Evolutionary conservation across 495 filamentous ascomycete genomes (phyloP).

Genomic region (Podospora fimiseda): DNA sequence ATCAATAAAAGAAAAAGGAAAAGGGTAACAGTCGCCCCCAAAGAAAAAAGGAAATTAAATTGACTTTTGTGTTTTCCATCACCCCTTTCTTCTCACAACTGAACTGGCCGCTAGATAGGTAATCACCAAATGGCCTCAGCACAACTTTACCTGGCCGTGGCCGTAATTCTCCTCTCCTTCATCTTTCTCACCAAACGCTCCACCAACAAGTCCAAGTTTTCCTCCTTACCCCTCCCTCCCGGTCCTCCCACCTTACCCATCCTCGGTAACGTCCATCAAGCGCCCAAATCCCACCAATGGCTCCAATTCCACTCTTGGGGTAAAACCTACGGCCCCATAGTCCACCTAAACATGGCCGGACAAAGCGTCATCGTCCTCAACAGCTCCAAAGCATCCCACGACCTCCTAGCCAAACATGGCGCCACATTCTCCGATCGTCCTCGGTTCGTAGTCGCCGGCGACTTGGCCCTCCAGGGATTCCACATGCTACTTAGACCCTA

Average conservation of each 20-base stretch:
- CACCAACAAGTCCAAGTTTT: neutral
- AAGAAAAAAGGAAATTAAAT: no score
- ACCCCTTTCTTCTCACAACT: no score
- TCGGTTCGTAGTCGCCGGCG: slow-evolving; percentile 25
- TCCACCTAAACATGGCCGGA: slow-evolving; percentile 24
- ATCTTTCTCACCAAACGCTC: neutral
- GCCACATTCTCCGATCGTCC: slow-evolving; percentile 20
- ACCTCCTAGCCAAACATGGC: slow-evolving; percentile 25
- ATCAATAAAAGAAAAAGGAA: no score
- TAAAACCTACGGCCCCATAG: slow-evolving; percentile 38
- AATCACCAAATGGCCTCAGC: neutral
- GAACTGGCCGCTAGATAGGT: no score
- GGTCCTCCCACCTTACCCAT: slow-evolving; percentile 50
- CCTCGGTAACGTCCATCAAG: slow-evolving; percentile 50
- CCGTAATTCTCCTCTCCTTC: neutral
- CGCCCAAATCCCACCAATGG: slow-evolving; percentile 46
- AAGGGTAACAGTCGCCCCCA: no score
- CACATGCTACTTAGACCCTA: slow-evolving; percentile 20
- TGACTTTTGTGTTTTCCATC: no score
- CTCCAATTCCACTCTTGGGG: slow-evolving; percentile 43
- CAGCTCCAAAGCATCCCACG: slow-evolving; percentile 25
- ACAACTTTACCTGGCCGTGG: neutral
- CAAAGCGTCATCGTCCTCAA: slow-evolving; percentile 26
- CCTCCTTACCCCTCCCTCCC: slow-evolving; percentile 37
- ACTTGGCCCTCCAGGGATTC: slow-evolving; percentile 29